These are phyloP conservation scores for Termitomyces sp. DNA, from an alignment of 768 basidiomycete species.

Conservation along the genomic window DNA sequence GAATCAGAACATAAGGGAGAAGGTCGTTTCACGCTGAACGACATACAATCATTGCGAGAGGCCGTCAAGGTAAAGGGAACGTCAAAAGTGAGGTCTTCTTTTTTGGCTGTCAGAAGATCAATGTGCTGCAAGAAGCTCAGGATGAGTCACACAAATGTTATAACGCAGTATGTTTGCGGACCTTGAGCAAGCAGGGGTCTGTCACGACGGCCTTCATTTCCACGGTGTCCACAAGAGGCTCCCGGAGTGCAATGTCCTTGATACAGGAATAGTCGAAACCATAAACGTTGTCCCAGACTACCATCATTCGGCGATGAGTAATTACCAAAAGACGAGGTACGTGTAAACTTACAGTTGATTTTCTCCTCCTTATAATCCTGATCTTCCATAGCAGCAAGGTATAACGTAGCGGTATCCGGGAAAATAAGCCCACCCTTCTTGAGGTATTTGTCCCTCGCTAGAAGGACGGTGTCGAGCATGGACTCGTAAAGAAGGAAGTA, in stretches of 20 bases:
- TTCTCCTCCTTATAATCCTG: slow-evolving; percentile 99
- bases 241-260: slow-evolving; percentile 94
- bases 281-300: slow-evolving; percentile 99
- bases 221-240: slow-evolving; percentile 98
- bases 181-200: slow-evolving; percentile 87
- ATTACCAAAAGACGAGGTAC: background rate
- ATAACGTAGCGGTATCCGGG: slow-evolving; percentile 90
- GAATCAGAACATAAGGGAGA: background rate
- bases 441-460: slow-evolving; percentile 95
- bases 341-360: slow-evolving; percentile 80
- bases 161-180: slow-evolving; percentile 20
- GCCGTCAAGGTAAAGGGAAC: slow-evolving; percentile 74
- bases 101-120: slow-evolving; percentile 84
- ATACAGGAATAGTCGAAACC: slow-evolving; percentile 99
- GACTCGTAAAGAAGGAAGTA: slow-evolving; percentile 99
- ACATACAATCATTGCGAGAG: slow-evolving; percentile 88
- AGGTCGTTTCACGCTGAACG: background rate
- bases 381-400: slow-evolving; percentile 96
- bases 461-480: slow-evolving; percentile 97
- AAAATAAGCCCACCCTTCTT: slow-evolving; percentile 89
- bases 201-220: slow-evolving; percentile 94
- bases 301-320: slow-evolving; percentile 1
- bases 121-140: slow-evolving; percentile 53
- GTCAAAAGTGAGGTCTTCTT: slow-evolving; percentile 89
- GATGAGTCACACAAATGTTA: background rate